Percentiles rank a stretch among this genome's conserved stretches.
These are phyloP conservation scores for Lactarius trivialis DNA, from an alignment of 768 basidiomycete species.

Conservation along the genomic window DNA sequence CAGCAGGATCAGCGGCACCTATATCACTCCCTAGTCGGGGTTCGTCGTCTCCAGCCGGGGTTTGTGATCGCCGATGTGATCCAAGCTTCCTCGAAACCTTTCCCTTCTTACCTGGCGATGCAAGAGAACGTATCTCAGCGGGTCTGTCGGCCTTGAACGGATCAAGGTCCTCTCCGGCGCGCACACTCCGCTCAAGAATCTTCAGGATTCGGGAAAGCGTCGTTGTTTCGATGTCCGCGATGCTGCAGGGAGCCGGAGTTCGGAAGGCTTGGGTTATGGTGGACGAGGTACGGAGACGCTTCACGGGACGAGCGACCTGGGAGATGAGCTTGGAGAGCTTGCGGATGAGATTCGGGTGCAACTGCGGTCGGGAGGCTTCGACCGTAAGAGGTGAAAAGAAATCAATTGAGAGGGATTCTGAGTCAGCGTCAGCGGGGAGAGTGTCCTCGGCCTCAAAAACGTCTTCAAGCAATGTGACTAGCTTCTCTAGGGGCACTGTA, in stretches of 20 bases:
- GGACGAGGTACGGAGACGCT: conserved; percentile 49
- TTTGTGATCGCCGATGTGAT: conserved; percentile 37
- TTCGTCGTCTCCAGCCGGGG: conserved; percentile 34
- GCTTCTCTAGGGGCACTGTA: conserved; percentile 65
- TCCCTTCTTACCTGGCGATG: conserved; percentile 37
- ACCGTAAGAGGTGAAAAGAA: conserved; percentile 58
- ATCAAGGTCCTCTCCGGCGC: conserved; percentile 66
- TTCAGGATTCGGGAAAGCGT: conserved; percentile 62
- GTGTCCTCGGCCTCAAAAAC: conserved; percentile 78
- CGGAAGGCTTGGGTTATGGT: conserved; percentile 37
- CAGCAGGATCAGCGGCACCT: conserved; percentile 20
- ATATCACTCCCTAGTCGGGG: conserved; percentile 27
- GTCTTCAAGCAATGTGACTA: conserved; percentile 72
- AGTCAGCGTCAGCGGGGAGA: conserved; percentile 49
- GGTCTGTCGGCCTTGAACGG: conserved; percentile 46
- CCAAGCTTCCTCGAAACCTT: conserved; percentile 30
- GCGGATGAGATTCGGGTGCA: conserved; percentile 50
- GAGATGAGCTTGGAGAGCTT: conserved; percentile 67
- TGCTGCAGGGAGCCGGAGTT: conserved; percentile 39
- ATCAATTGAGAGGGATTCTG: conserved; percentile 46
- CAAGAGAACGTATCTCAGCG: conserved; percentile 16
- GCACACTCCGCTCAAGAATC: conserved; percentile 72
- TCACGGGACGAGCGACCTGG: conserved; percentile 59
- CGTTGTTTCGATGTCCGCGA: conserved; percentile 62
- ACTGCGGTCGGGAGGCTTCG: conserved; percentile 53